Evolutionary conservation across 805 yeast species (phyloP), one percentile per base, ranked within the genome.

Genomic region (Wickerhamiella dianesei): DNA sequence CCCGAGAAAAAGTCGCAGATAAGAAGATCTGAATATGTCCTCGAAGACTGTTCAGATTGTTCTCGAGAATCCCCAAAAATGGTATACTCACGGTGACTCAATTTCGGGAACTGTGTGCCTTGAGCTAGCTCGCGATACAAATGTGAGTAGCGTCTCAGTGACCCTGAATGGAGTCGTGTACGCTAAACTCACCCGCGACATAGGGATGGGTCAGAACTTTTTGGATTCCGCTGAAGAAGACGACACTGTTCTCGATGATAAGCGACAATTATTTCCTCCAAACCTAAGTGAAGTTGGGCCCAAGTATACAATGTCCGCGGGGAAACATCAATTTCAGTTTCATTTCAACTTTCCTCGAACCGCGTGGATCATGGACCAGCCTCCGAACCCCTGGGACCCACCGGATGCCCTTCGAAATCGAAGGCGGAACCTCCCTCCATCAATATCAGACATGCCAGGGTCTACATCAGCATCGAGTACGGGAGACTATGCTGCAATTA

Each of bases 161-260:
- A 55, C 77, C 77, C 41, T 68, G 51, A 67, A 80, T 71, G 60
- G 76, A 74, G 70, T 88, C 82, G 69, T 89, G 86, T 48, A 83
- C 65, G 50, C 83, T 60, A 52, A 79, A 62, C 51, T 74, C 13
- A 52, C 48, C n/a, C 42, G 51, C n/a, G 48, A 46, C 21, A 51
- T 50, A 40, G 60, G 50, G 40, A 51, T 46, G 22, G 56, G 58
- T 35, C 56, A 51, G 29, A 48, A 48, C 41, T 51, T 51, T 44
- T 43, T 48, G 16, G 56, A 54, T 36, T 47, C 41, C 36, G 59
- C 45, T 32, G 45, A 48, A 35, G 61, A 53, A 46, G 48, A 46
- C 17, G 59, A 54, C 41, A 53, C 51, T 37, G 56, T 67, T 9
- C 49, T 67, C 40, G 57, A 62, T 47, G 45, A 55, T 21, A 49